Conservation (phyloP, 2,329 filamentous ascomycete species). For the Didymellaceae sp. region DNA sequence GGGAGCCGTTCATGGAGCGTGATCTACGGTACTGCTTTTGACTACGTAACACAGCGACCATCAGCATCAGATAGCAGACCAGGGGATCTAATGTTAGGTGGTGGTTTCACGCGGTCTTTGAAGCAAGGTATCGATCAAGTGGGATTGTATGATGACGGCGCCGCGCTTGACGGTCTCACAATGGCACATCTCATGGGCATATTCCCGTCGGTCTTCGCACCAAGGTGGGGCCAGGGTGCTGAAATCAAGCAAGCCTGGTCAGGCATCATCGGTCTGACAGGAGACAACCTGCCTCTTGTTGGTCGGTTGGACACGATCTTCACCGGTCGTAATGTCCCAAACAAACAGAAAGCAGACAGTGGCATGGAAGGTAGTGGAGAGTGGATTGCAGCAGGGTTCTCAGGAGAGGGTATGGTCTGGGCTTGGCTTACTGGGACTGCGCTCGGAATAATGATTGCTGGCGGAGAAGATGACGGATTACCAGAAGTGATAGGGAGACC, state of each 20-base stretch:
- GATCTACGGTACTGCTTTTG: not conserved
- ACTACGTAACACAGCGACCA: not conserved
- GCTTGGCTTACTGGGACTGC: constrained; percentile 24
- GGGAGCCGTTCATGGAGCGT: not conserved
- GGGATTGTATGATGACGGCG: constrained; percentile 20
- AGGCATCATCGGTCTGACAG: not conserved
- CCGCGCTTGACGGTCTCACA: constrained; percentile 7
- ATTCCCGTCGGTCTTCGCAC: constrained; percentile 16
- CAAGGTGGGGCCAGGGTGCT: constrained; percentile 18
- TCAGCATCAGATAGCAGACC: not conserved
- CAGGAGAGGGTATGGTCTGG: constrained; percentile 26
- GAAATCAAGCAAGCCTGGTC: constrained; percentile 43
- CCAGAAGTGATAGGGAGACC: not conserved
- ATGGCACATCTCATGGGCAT: constrained; percentile 15
- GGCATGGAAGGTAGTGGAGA: constrained; percentile 45
- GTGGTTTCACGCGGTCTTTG: constrained; percentile 23
- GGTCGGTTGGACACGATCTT: not conserved
- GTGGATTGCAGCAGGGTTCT: constrained; percentile 25
- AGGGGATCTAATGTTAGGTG: constrained; percentile 21
- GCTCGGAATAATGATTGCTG: constrained; percentile 26
- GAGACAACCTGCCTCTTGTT: not conserved
- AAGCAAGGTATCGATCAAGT: constrained; percentile 22
- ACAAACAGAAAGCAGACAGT: constrained; percentile 51
- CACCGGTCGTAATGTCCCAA: not conserved
- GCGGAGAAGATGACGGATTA: constrained; percentile 9